Evolutionary conservation across 441 rosid species (phyloP).

Genomic region (Adansonia rubrostipa): DNA sequence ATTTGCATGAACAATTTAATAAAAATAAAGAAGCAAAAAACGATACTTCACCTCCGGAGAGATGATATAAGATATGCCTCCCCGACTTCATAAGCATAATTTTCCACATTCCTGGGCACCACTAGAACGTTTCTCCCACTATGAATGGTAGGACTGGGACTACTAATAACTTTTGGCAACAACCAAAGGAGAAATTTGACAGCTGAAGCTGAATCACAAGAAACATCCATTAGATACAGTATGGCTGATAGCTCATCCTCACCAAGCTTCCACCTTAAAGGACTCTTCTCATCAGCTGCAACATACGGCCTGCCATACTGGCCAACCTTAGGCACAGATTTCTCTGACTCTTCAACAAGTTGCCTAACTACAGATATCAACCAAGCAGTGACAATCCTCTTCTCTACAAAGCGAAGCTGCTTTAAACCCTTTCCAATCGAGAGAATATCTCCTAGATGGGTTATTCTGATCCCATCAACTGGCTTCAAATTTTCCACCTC

Average conservation of each 20-base stretch:
- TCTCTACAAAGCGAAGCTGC: slow-evolving; percentile 78
- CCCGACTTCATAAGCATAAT: slow-evolving; percentile 74
- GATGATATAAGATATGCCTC: slow-evolving; percentile 85
- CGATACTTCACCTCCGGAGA: slow-evolving; percentile 68
- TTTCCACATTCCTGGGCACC: slow-evolving; percentile 71
- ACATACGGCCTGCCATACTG: slow-evolving; percentile 61
- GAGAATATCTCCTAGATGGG: slow-evolving; percentile 60
- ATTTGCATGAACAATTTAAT: background rate
- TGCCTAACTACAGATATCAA: slow-evolving; percentile 68
- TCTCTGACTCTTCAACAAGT: slow-evolving; percentile 86
- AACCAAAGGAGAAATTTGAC: slow-evolving; percentile 89
- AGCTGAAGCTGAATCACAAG: slow-evolving; percentile 78
- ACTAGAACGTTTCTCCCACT: slow-evolving; percentile 69
- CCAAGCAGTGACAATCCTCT: slow-evolving; percentile 82
- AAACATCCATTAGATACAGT: slow-evolving; percentile 80
- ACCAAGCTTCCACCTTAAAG: slow-evolving; percentile 83
- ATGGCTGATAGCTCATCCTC: slow-evolving; percentile 87
- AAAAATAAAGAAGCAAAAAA: slow-evolving; percentile 17
- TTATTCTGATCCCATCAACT: slow-evolving; percentile 58
- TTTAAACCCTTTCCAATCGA: slow-evolving; percentile 81
- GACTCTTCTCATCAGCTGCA: slow-evolving; percentile 66
- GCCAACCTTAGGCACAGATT: slow-evolving; percentile 59
- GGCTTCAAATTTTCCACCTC: slow-evolving; percentile 55
- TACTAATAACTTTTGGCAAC: slow-evolving; percentile 76
- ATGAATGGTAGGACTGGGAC: slow-evolving; percentile 63